Conservation (phyloP, 306 rosid genomes). For the Lathyrus aphaca region DNA sequence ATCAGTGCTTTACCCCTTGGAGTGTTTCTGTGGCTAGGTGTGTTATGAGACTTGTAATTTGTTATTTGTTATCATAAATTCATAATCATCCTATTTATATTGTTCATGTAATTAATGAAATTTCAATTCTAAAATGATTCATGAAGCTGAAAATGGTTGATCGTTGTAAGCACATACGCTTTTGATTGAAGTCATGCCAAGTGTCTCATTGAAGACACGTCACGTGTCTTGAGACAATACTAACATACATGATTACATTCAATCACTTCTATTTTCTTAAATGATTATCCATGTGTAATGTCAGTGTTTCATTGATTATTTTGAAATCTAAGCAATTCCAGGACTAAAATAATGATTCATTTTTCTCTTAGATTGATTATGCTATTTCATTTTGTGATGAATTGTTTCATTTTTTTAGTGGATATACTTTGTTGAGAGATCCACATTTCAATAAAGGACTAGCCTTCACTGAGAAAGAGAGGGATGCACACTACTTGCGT, state of each 20-base stretch:
- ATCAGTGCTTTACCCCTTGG: constrained; percentile 86
- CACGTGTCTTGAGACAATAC: neutral
- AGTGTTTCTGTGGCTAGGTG: constrained; percentile 85
- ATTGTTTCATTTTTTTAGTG: constrained; percentile 51
- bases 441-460: constrained; percentile 94
- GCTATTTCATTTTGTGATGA: neutral
- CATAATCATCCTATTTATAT: neutral
- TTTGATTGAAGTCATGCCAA: too few species aligned
- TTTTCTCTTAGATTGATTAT: constrained; percentile 13
- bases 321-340: neutral
- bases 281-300: neutral
- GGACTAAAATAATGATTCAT: neutral
- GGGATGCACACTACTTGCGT: constrained; percentile 91
- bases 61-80: neutral
- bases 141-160: neutral
- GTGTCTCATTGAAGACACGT: neutral
- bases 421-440: constrained; percentile 82
- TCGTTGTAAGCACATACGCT: neutral
- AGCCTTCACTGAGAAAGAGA: constrained; percentile 88
- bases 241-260: neutral
- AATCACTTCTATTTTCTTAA: neutral
- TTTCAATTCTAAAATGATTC: neutral
- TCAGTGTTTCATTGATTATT: neutral
- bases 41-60: constrained; percentile 11
- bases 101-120: neutral